These are phyloP conservation scores for Xylariaceae sp. DNA, from an alignment of 2,329 filamentous ascomycete species.

Conservation along the genomic window DNA sequence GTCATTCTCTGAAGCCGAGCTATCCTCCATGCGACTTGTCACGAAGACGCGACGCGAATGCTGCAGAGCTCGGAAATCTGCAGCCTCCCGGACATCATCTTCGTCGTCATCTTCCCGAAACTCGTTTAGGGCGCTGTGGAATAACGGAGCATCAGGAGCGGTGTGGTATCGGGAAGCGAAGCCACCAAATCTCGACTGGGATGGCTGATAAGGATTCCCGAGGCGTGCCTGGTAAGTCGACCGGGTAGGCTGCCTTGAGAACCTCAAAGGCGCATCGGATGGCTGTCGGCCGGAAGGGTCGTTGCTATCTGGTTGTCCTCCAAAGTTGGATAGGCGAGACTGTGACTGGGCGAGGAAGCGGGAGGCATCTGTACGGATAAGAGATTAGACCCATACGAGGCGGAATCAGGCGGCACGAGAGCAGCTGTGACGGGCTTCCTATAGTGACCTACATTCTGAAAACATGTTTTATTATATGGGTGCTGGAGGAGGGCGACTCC, in stretches of 20 bases:
- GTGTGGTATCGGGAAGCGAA: conserved; percentile 79
- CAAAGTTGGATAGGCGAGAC: conserved; percentile 78
- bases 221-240: conserved; percentile 41
- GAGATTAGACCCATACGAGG: conserved; percentile 25
- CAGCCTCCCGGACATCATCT: conserved; percentile 88
- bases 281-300: conserved; percentile 43
- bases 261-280: conserved; percentile 37
- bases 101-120: conserved; percentile 94
- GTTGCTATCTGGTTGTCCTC: conserved; percentile 61
- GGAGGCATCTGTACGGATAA: conserved; percentile 76
- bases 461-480: conserved; percentile 61
- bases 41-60: conserved; percentile 88
- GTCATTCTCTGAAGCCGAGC: conserved; percentile 80
- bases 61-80: conserved; percentile 92
- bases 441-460: conserved; percentile 78
- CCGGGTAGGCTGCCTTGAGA: conserved; percentile 39
- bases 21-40: conserved; percentile 81
- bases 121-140: conserved; percentile 88
- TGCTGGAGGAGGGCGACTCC: conserved; percentile 41
- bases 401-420: conserved; percentile 4
- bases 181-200: conserved; percentile 78
- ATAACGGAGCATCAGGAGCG: conserved; percentile 84
- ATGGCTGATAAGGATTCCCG: conserved; percentile 80
- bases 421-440: not conserved
- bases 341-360: conserved; percentile 96